A percentile compares a stretch with the other conserved stretches of the same genome.
phyloP scores from a whole-genome alignment of 164 flowering plant genomes.

The Vitis cinerea region DNA sequence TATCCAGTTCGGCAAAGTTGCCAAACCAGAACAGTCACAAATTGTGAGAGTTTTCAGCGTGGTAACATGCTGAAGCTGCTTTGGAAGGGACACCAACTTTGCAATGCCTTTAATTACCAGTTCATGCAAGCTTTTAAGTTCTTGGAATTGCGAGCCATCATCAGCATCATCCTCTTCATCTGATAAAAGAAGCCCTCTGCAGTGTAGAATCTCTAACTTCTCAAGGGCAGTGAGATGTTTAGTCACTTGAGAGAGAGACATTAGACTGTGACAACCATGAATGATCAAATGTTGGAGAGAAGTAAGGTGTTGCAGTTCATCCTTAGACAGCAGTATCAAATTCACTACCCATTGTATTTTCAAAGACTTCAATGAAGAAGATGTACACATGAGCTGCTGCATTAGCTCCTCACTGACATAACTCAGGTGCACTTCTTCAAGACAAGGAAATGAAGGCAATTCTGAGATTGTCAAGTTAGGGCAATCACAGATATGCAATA shows the following conservation, averaged over 20 bases:
- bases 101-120: neutral
- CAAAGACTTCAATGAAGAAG: neutral
- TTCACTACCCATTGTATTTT: neutral
- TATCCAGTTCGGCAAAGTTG: constrained; percentile 21
- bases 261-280: neutral
- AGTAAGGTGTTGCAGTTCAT: neutral
- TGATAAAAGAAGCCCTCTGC: neutral
- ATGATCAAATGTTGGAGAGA: neutral
- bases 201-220: neutral
- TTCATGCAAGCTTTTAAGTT: neutral
- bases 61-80: neutral
- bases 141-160: neutral
- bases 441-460: neutral
- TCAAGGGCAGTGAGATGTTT: neutral
- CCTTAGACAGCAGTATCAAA: neutral
- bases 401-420: neutral
- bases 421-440: neutral
- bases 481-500: neutral
- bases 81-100: neutral
- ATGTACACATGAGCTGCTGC: neutral
- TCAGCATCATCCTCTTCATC: neutral
- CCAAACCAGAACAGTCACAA: neutral
- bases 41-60: constrained; percentile 3
- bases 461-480: neutral
- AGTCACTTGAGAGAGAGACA: neutral